Percentiles rank a stretch among this genome's conserved stretches.
Conservation (phyloP, 495 filamentous ascomycete species). For the Melanomma pulvis-pyrius region DNA sequence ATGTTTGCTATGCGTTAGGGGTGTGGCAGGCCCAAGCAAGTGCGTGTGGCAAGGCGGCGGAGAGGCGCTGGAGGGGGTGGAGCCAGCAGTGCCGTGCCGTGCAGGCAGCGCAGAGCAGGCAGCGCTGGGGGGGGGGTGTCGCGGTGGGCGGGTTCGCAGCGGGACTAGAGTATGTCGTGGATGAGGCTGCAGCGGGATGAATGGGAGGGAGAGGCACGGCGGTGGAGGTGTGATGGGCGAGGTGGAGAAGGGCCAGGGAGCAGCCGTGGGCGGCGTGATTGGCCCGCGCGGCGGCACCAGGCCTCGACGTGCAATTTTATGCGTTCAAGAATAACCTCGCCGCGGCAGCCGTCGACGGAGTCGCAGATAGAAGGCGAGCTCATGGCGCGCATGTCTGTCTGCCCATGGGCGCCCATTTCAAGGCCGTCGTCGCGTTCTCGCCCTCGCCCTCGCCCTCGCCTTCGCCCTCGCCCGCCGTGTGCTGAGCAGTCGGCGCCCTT, state of each 20-base stretch:
- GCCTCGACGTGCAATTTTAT: conserved; percentile 9
- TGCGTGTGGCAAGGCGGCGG: conserved; percentile 35
- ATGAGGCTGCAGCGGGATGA: conserved; percentile 29
- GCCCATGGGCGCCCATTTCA: not conserved
- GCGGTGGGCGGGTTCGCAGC: not conserved
- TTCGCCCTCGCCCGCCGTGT: no score
- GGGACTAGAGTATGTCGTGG: conserved; percentile 18
- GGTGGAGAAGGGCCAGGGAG: conserved; percentile 9
- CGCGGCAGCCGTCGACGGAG: not conserved
- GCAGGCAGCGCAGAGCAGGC: not conserved
- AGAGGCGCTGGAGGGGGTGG: no score
- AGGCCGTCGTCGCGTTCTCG: not conserved
- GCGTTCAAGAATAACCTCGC: not conserved
- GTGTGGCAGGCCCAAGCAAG: conserved; percentile 30
- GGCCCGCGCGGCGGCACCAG: not conserved
- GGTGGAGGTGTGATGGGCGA: conserved; percentile 15
- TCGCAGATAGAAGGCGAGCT: not conserved
- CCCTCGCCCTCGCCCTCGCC: not conserved
- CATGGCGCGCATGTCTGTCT: not conserved
- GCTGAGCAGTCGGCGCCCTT: no score
- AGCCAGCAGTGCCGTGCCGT: no score
- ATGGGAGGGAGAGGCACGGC: conserved; percentile 22
- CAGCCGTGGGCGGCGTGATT: conserved; percentile 5
- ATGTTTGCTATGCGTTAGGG: conserved; percentile 35
- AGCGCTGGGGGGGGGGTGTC: not conserved